A percentile compares a stretch with the other conserved stretches of the same genome.
Conservation (phyloP, 495 filamentous ascomycete species). For the Xylaria palmicola region DNA sequence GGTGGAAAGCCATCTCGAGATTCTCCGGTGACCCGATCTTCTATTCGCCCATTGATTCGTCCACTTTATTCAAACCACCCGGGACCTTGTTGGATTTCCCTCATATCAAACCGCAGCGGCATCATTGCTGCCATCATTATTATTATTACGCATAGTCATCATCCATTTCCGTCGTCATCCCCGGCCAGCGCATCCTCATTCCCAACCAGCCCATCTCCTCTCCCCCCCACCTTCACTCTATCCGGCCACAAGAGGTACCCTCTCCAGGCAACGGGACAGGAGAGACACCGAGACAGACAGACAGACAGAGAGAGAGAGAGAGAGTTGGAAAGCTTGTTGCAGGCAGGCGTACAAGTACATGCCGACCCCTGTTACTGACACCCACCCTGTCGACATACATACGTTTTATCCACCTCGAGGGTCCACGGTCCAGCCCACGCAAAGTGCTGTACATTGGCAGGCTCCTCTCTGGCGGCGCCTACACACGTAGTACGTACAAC, state of each 20-base stretch:
- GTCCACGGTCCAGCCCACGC: no score
- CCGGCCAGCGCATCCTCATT: not conserved
- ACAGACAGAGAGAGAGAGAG: no score
- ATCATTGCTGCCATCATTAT: slow-evolving; percentile 9
- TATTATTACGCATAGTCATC: not conserved
- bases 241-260: no score
- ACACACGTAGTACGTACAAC: no score
- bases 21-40: slow-evolving; percentile 9
- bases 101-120: not conserved
- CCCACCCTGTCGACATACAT: not conserved
- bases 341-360: slow-evolving; percentile 3
- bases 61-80: slow-evolving; percentile 5
- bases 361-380: slow-evolving; percentile 8
- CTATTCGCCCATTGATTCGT: not conserved
- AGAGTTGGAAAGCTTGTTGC: no score
- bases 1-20: not conserved
- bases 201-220: no score
- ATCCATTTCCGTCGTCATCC: not conserved
- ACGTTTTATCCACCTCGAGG: not conserved
- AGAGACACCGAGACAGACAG: no score
- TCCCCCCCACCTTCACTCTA: no score
- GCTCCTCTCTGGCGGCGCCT: no score
- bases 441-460: slow-evolving; percentile 1
- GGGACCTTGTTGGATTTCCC: slow-evolving; percentile 4
- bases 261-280: no score